Base-by-base conservation (phyloP, 441 rosid species). In the Arabidopsis hybrid region DNA sequence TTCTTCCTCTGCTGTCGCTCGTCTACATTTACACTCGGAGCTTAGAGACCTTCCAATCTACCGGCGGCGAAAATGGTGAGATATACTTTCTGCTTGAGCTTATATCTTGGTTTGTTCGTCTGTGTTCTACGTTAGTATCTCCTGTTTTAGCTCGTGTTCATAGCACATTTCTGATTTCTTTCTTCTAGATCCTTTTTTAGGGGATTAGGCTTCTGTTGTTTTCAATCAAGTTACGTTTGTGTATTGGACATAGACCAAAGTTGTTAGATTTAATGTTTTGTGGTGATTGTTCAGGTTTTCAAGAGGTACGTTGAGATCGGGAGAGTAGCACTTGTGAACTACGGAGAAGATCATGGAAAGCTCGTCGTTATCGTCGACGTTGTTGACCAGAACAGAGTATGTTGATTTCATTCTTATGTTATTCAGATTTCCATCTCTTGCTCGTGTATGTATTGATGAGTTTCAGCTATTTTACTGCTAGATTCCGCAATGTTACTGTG, bases 241-340 rank as follows among this genome's bases (percentile, higher is more conserved):
- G 7, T 11, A 3, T 5, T 67, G 3, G 3, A 46, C 7, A 58
- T 6, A 0, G 65, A 53, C 5, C 10, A 66, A 3, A 1, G 49
- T 49, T n/a, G 2, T 56, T 2, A 71, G 40, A n/a, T 40, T 12
- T 50, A 6, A 29, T 55, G 38, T 56, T n/a, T 61, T 6, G 18
- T 38, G 52, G 59, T 35, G 47, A 56, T 16, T 72, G 17, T 61
- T 73, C 57, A 92, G 97, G 92, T 91, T 45, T 92, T 92, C 91
- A 94, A 94, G 86, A 87, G 98, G 84, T 93, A 83, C 84, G 97
- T 93, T 0, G 97, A 93, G 93, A 91, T 93, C 71, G 98, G 98
- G 18, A 82, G 97, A 74, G 98, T 93, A 4, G 96, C 98, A 9
- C 97, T 93, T 43, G 91, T 93, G 43, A 94, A 94, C 95, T 91